Evolutionary conservation across 306 rosid species (phyloP), one percentile per base, ranked within the genome.

Genomic region (Luffa acutangula): DNA sequence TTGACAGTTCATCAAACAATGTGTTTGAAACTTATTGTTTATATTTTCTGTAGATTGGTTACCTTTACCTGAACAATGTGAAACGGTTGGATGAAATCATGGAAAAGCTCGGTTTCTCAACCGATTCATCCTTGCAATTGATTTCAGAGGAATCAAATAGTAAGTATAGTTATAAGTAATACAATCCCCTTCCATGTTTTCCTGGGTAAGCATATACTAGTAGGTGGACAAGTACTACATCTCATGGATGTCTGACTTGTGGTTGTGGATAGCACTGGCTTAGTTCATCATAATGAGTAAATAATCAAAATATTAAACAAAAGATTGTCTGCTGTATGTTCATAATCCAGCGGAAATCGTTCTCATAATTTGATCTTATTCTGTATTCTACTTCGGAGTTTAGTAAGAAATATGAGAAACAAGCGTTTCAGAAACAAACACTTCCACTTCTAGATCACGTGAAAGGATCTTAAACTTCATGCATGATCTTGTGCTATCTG

Each of bases 41-140:
- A 59, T 58, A 77, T 25, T 58, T 31, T 84, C 79, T 82, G 82
- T 82, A 95, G 98, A 78, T 95, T 78, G 98, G 97, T 51, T 89
- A 86, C 88, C 95, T 92, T 70, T 95, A 92, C 82, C 85, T 95
- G 85, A 91, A 90, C 77, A 87, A 92, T 79, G 83, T 86, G 72
- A 85, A 82, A 46, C 96, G 97, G 54, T 86, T 95, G 91, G 97
- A 94, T 85, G 87, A 92, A 85, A 76, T 92, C 81, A 91, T 92
- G 97, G 4, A 78, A 75, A 88, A 91, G 86, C 79, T 95, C 80
- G 97, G 98, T 72, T 92, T 95, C 85, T 87, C 97, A 39, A 86
- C 90, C 0, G 93, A 91, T 80, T 90, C 97, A 79, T 89, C 96
- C 9, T 76, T 60, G 80, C 80, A 81, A 77, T 80, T 95, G 83